Evolutionary conservation across 1,139 yeast species (phyloP).

Genomic region (Magnusiomyces ingens): DNA sequence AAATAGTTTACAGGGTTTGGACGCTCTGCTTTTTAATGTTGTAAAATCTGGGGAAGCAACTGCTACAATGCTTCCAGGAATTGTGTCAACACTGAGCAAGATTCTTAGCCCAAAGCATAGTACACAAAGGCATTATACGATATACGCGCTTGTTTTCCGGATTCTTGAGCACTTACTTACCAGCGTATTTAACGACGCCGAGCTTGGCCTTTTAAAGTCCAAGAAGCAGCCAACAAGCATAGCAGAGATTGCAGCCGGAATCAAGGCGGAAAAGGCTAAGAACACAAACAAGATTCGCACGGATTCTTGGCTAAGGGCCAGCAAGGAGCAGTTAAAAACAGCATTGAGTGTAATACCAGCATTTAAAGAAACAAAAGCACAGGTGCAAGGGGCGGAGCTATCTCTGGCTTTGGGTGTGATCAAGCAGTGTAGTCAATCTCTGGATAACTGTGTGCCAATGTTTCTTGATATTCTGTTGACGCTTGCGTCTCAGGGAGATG

Average conservation of each 20-base stretch:
- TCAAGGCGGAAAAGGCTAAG: neutral
- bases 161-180: slow-evolving; percentile 33
- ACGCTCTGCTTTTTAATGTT: slow-evolving; percentile 30
- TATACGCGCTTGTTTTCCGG: slow-evolving; percentile 32
- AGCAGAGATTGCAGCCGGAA: neutral
- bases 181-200: slow-evolving; percentile 40
- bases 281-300: slow-evolving; percentile 34
- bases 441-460: slow-evolving; percentile 34
- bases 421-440: slow-evolving; percentile 29
- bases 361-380: slow-evolving; percentile 25
- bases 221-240: too few relatives aligned
- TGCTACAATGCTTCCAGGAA: slow-evolving; percentile 52
- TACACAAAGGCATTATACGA: slow-evolving; percentile 37
- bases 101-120: slow-evolving; percentile 36
- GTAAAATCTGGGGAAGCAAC: slow-evolving; percentile 42
- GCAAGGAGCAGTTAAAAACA: slow-evolving; percentile 51
- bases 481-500: slow-evolving; percentile 12
- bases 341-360: slow-evolving; percentile 22
- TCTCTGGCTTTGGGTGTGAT: slow-evolving; percentile 31
- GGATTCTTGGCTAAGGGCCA: slow-evolving; percentile 56
- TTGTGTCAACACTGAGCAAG: slow-evolving; percentile 45
- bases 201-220: slow-evolving; percentile 21
- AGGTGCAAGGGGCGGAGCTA: slow-evolving; percentile 32
- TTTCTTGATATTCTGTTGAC: slow-evolving; percentile 29
- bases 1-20: slow-evolving; percentile 32